Evolutionary conservation across 2,329 filamentous ascomycete genomes (phyloP), one percentile per base, ranked within the genome.

Genomic region (Fusarium sulawesiense): DNA sequence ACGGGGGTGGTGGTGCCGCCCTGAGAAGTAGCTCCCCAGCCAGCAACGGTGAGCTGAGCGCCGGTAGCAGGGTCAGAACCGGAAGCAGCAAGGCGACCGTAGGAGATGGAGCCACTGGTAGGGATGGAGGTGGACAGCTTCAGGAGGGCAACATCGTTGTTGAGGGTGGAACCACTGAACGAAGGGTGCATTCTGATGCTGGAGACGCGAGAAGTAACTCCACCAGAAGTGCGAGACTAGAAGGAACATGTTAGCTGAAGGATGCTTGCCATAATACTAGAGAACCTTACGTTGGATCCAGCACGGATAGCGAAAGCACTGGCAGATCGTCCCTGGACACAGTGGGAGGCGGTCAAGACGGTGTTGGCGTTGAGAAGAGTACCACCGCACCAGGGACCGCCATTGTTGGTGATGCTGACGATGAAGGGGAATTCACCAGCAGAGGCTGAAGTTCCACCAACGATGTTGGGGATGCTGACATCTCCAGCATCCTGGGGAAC

Each of bases 271-370:
- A n/a, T n/a, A n/a, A n/a, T n/a, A n/a, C n/a, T n/a, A n/a, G n/a
- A n/a, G n/a, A 5, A 44, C 62, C 74, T 34, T 64, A 75, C 75
- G 11, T 70, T 55, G 34, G 67, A 70, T 20, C 77, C 77, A 25
- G 76, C 77, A 47, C 77, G 77, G 64, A 78, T 66, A 10, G 41
- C 51, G 56, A 77, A 68, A 27, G 21, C 13, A 11, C 66, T 60
- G 20, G 72, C 56, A 23, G 46, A 45, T 44, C 62, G 44, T 11
- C 60, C 60, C 16, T 40, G n/a, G 6, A 62, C 57, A 45, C 60
- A 78, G 66, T 78, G 77, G n/a, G 70, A 76, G 13, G 77, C 77
- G 8, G 77, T 78, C 54, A 78, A 6, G 57, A 78, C 77, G 20
- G 76, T 78, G 63, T 74, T 71, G 66, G 76, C 72, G 63, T 78